These are phyloP conservation scores for Aphanocladium album DNA, from an alignment of 2,329 filamentous ascomycete species.

Conservation along the genomic window DNA sequence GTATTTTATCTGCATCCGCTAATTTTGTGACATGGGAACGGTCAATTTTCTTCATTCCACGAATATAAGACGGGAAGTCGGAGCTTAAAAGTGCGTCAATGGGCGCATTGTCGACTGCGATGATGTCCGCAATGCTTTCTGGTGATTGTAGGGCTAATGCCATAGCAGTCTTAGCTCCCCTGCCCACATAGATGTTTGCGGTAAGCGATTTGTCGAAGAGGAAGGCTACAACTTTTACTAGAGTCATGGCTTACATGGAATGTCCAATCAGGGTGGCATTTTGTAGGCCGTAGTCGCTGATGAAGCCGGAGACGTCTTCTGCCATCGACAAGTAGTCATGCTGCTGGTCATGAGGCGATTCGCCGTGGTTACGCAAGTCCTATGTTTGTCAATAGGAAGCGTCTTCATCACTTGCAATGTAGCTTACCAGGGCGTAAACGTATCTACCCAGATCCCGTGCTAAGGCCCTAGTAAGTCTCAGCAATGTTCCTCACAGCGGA, in stretches of 20 bases:
- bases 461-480: slow-evolving; percentile 53
- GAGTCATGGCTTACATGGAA: slow-evolving; percentile 63
- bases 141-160: slow-evolving; percentile 70
- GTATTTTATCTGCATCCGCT: slow-evolving; percentile 73
- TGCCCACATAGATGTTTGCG: slow-evolving; percentile 24
- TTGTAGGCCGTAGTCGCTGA: slow-evolving; percentile 63
- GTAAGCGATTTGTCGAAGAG: not conserved
- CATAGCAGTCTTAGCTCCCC: slow-evolving; percentile 93
- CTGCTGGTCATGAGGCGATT: slow-evolving; percentile 68
- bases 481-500: slow-evolving; percentile 14
- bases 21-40: slow-evolving; percentile 61
- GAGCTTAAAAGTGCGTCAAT: slow-evolving; percentile 70
- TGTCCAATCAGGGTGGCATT: slow-evolving; percentile 80
- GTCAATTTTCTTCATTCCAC: slow-evolving; percentile 80
- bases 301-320: slow-evolving; percentile 75
- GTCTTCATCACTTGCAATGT: not conserved
- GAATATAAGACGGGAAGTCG: slow-evolving; percentile 74
- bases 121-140: slow-evolving; percentile 60
- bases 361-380: slow-evolving; percentile 91
- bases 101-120: slow-evolving; percentile 89
- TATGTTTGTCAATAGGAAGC: slow-evolving; percentile 28
- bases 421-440: slow-evolving; percentile 72
- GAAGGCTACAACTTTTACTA: not conserved
- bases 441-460: slow-evolving; percentile 74
- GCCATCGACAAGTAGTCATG: slow-evolving; percentile 85